Percentiles rank a stretch among this genome's conserved stretches.
phyloP scores from a whole-genome alignment of 2,329 filamentous ascomycete species.

The Seiridium unicorne region DNA sequence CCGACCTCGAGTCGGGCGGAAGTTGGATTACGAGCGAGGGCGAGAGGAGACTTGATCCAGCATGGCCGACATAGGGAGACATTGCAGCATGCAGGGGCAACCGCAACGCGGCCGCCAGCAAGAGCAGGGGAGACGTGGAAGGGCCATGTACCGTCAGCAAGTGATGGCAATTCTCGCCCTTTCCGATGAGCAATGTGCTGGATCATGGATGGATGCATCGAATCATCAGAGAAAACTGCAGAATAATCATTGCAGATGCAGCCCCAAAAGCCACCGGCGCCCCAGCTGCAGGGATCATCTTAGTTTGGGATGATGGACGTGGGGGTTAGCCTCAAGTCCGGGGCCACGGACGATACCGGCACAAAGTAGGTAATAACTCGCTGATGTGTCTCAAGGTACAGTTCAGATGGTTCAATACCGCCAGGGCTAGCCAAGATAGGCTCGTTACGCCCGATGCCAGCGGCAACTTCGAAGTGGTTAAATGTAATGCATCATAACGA shows the following conservation, averaged over 20 bases:
- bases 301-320: neutral
- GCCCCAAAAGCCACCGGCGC: neutral
- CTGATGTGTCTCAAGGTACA: no score
- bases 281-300: neutral
- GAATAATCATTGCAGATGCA: neutral
- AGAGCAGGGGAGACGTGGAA: neutral
- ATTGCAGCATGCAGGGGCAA: neutral
- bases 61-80: neutral
- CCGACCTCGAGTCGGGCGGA: neutral
- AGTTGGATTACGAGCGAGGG: neutral
- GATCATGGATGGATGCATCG: neutral
- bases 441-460: neutral
- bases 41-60: neutral
- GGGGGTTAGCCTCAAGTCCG: slow-evolving; percentile 7
- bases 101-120: neutral
- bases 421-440: slow-evolving; percentile 2
- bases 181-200: neutral
- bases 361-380: neutral
- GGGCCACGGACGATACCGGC: neutral
- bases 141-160: neutral
- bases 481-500: no score
- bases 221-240: neutral
- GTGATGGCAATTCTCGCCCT: neutral
- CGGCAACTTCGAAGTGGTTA: no score
- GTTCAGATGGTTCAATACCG: neutral